phyloP scores from a whole-genome alignment of 495 filamentous ascomycete genomes.

The Cercophora scortea region DNA sequence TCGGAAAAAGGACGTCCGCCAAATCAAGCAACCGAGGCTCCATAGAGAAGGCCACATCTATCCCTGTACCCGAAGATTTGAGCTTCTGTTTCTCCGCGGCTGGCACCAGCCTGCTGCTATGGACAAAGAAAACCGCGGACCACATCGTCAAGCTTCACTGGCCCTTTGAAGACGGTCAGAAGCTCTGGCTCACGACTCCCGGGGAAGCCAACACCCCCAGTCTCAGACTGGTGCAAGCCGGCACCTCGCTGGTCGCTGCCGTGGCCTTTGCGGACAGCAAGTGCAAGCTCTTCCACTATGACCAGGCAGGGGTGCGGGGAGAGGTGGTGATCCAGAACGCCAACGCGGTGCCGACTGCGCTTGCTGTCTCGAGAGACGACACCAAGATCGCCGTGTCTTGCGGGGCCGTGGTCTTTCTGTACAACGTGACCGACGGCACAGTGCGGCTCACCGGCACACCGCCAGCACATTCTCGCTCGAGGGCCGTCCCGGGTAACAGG shows the following conservation, averaged over 20 bases:
- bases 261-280: neutral
- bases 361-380: constrained; percentile 6
- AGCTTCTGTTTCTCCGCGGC: constrained; percentile 9
- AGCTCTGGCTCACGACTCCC: neutral
- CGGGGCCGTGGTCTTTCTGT: neutral
- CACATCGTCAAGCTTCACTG: constrained; percentile 2
- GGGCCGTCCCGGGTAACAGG: neutral
- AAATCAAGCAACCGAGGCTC: neutral
- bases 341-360: neutral
- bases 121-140: constrained; percentile 5
- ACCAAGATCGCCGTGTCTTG: constrained; percentile 1
- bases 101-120: constrained; percentile 6
- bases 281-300: constrained; percentile 2
- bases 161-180: constrained; percentile 1
- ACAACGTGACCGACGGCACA: neutral
- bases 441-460: neutral
- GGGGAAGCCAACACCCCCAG: neutral
- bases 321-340: neutral
- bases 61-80: constrained; percentile 5
- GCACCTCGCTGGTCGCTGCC: neutral
- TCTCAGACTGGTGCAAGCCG: neutral
- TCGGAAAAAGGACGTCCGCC: neutral
- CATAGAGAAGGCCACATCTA: neutral
- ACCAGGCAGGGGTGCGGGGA: neutral
- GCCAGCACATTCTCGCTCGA: neutral